Evolutionary conservation across 192 early-diverging fungal genomes (phyloP).

Genomic region (Thamnidium elegans): DNA sequence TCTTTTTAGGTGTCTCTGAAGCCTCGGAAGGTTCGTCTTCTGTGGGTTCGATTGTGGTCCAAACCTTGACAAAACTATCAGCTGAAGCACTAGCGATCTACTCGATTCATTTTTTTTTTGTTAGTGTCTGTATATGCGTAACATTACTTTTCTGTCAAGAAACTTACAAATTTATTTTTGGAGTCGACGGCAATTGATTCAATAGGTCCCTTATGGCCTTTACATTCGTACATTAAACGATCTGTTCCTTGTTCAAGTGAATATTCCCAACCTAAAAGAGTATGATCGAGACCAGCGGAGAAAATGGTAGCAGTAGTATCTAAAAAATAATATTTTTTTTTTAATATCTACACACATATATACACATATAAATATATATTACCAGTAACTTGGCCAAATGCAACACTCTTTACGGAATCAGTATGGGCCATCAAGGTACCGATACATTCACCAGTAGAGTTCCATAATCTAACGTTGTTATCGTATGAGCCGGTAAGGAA

Average conservation of each 20-base stretch:
- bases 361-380: slow-evolving; percentile 10
- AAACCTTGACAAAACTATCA: slow-evolving; percentile 79
- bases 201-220: slow-evolving; percentile 78
- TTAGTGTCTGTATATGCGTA: too few species aligned
- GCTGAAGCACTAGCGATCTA: slow-evolving; percentile 72
- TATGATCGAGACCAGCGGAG: slow-evolving; percentile 66
- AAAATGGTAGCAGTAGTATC: slow-evolving; percentile 45
- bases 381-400: slow-evolving; percentile 59
- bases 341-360: too few species aligned
- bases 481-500: slow-evolving; percentile 87
- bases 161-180: slow-evolving; percentile 41
- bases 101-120: not conserved
- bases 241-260: slow-evolving; percentile 39
- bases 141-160: too few species aligned
- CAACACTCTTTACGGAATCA: slow-evolving; percentile 75
- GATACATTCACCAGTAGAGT: slow-evolving; percentile 66
- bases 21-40: slow-evolving; percentile 43
- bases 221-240: slow-evolving; percentile 62
- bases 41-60: slow-evolving; percentile 59
- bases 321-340: slow-evolving; percentile 12
- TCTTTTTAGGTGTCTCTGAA: slow-evolving; percentile 31
- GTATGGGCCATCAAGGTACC: slow-evolving; percentile 65
- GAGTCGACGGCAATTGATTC: slow-evolving; percentile 69
- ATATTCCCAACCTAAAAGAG: slow-evolving; percentile 65
- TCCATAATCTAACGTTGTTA: slow-evolving; percentile 80